Evolutionary conservation across 805 yeast genomes (phyloP), one percentile per base, ranked within the genome.

Genomic region (Sugiyamaella boreocaroliniensis): DNA sequence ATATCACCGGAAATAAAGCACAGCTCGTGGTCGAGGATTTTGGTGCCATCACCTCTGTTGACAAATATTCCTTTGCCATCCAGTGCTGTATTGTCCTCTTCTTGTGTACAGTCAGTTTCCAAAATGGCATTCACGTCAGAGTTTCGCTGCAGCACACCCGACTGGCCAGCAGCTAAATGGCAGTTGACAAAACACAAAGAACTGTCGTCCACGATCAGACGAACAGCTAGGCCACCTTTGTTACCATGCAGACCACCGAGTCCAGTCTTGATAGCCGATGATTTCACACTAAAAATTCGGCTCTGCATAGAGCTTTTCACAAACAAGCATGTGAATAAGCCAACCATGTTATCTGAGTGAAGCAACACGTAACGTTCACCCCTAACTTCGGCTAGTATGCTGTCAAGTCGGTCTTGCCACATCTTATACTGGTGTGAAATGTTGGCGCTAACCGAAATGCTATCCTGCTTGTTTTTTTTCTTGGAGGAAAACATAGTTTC

Each of bases 1-100:
- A 95, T 83, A 68, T 93, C 99, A 7, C 99, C 99, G 69, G 87
- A 75, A 89, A 97, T 89, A 14, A 93, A 79, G 14, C 90, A 76
- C 18, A 82, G 80, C 62, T 92, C 96, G 62, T 86, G 93, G 60
- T 89, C 95, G 48, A 78, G 75, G 2, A 89, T 79, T 51, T 72
- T 74, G 51, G 79, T 72, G 1, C 74, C 67, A 40, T 75, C 75
- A 11, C 76, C 71, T 4, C 71, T 71, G 50, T 67, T 66, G 14
- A 65, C 68, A 55, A 63, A 67, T 1, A 57, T 55, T 10, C 59
- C 57, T 40, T 56, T 55, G 15, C 57, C 58, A 1, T 42, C 42
- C 29, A 49, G 56, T 22, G 48, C 51, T 16, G 56, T 40, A 49
- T 56, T 51, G 18, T 57, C 57, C 40, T 29, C 40, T 18, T 48